Percentiles rank a stretch among this genome's conserved stretches.
These are phyloP conservation scores for Isoetes taiwanensis DNA, from an alignment of 75 land plant genomes.

Conservation along the genomic window DNA sequence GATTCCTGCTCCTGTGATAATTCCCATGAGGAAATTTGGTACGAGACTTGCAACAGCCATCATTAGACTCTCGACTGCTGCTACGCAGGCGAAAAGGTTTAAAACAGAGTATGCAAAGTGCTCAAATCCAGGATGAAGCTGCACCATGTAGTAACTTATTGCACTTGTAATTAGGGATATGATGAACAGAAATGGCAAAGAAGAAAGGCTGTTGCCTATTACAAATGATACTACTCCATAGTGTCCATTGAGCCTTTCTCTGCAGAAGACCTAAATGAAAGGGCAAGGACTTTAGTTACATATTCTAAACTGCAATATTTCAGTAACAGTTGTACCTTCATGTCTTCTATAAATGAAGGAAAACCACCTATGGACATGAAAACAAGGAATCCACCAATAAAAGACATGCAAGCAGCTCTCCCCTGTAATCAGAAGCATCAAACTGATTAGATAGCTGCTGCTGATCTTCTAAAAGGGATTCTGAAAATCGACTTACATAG, in stretches of 20 bases:
- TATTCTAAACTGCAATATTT: not conserved
- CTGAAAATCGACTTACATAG: not conserved
- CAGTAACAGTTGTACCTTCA: not conserved
- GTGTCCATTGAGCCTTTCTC: slow-evolving; percentile 16
- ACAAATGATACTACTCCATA: slow-evolving; percentile 14
- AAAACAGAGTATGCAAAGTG: slow-evolving; percentile 7
- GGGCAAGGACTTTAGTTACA: too few relatives aligned
- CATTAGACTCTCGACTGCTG: slow-evolving; percentile 13
- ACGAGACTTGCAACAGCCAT: slow-evolving; percentile 14
- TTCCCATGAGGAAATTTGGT: slow-evolving; percentile 15
- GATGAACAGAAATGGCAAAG: slow-evolving; percentile 11
- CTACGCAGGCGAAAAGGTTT: slow-evolving; percentile 5
- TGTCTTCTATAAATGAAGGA: slow-evolving; percentile 5
- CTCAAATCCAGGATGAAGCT: slow-evolving; percentile 9
- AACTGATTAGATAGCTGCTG: too few relatives aligned
- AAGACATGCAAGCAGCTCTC: slow-evolving; percentile 5
- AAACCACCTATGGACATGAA: slow-evolving; percentile 8
- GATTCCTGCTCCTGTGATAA: slow-evolving; percentile 15
- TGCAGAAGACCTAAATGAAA: not conserved
- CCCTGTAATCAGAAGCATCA: too few relatives aligned
- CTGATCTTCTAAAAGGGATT: not conserved
- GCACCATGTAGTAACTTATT: slow-evolving; percentile 11
- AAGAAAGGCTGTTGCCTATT: slow-evolving; percentile 13
- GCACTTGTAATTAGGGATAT: not conserved
- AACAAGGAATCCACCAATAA: not conserved